A percentile compares a stretch with the other conserved stretches of the same genome.
Conservation (phyloP, 2,329 filamentous ascomycete species). For the Fusarium nanum region DNA sequence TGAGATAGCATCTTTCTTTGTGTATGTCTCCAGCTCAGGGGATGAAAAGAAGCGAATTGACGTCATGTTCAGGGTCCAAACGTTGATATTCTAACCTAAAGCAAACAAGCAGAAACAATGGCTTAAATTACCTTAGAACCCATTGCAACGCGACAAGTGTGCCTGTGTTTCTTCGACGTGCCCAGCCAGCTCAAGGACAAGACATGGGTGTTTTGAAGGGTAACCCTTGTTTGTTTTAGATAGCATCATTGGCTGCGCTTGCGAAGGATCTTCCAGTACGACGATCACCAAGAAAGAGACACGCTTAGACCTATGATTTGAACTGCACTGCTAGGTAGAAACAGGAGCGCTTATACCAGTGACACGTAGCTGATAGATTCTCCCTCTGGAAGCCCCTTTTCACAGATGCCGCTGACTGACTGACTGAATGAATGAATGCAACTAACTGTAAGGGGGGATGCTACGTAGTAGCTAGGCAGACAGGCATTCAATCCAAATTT, state of each 20-base stretch:
- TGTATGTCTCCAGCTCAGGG: background rate
- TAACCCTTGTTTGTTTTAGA: conserved; percentile 17
- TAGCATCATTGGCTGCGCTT: conserved; percentile 14
- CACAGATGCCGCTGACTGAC: conserved; percentile 5
- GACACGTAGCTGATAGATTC: conserved; percentile 9
- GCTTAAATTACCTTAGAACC: background rate
- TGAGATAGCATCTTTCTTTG: background rate
- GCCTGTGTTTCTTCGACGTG: background rate
- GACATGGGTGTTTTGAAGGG: conserved; percentile 24
- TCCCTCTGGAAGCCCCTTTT: conserved; percentile 21
- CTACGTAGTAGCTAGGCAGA: background rate
- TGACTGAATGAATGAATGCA: conserved; percentile 7
- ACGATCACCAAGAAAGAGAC: conserved; percentile 15
- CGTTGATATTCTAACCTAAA: background rate
- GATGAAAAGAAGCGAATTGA: conserved; percentile 17
- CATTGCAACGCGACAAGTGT: background rate
- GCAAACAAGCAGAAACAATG: conserved; percentile 5
- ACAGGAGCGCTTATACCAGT: conserved; percentile 33
- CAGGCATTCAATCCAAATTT: conserved; percentile 11
- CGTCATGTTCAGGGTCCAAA: conserved; percentile 28
- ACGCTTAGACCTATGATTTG: conserved; percentile 27
- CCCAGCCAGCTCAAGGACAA: background rate
- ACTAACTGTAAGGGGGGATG: conserved; percentile 4
- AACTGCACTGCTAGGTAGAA: conserved; percentile 15
- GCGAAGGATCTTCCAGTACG: conserved; percentile 2